Percentiles rank a stretch among this genome's conserved stretches.
Evolutionary conservation across 176 grass and related monocot species (phyloP).

Genomic region (Lolium perenne): DNA sequence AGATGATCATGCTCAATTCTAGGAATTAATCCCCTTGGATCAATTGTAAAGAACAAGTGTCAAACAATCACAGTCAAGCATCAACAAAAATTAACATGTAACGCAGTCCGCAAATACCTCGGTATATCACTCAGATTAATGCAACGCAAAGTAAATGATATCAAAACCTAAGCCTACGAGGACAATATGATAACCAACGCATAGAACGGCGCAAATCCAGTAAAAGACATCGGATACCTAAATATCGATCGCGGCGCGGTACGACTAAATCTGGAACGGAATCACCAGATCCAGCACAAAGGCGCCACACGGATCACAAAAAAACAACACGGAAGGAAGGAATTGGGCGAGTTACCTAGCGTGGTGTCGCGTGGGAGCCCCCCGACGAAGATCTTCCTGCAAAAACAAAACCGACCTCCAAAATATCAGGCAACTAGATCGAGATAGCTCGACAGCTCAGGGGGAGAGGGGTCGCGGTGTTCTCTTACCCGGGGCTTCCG

Average conservation of each 20-base stretch:
- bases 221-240: neutral
- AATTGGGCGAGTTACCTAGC: slow-evolving; percentile 49
- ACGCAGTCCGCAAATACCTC: neutral
- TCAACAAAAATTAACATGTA: neutral
- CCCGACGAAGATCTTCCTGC: slow-evolving; percentile 95
- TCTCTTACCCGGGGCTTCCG: slow-evolving; percentile 54
- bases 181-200: neutral
- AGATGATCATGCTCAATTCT: neutral
- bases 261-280: neutral
- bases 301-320: slow-evolving; percentile 5
- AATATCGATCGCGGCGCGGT: neutral
- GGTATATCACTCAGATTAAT: neutral
- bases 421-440: slow-evolving; percentile 19
- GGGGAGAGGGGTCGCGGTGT: neutral
- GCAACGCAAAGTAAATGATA: neutral
- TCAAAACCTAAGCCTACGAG: neutral
- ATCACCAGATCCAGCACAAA: neutral
- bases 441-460: slow-evolving; percentile 9
- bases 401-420: neutral
- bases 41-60: neutral
- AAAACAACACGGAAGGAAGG: neutral
- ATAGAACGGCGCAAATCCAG: neutral
- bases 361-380: slow-evolving; percentile 78
- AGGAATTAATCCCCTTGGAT: slow-evolving; percentile 6
- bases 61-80: neutral